phyloP scores from a whole-genome alignment of 768 basidiomycete species.

The Fomitopsis pulvina region DNA sequence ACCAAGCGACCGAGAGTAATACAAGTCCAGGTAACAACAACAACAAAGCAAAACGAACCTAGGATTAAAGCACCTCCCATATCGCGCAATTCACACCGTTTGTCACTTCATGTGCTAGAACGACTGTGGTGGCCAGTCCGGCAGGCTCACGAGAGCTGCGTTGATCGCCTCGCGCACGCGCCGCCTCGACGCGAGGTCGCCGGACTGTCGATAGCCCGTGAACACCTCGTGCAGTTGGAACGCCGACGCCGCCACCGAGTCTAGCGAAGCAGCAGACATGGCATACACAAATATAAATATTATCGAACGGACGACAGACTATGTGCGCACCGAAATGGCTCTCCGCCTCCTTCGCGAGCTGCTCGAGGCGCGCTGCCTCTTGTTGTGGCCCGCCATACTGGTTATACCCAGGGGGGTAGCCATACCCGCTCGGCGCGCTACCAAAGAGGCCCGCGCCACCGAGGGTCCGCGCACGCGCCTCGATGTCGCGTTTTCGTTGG shows the following conservation, averaged over 20 bases:
- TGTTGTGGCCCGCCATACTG: constrained; percentile 16
- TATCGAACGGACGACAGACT: background rate
- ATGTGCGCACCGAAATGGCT: constrained; percentile 21
- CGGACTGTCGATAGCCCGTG: constrained; percentile 66
- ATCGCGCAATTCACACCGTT: background rate
- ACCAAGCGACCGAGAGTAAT: no score
- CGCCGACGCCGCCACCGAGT: constrained; percentile 59
- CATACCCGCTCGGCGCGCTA: constrained; percentile 22
- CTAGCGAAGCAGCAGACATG: constrained; percentile 24
- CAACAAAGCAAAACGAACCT: background rate
- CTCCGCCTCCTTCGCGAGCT: constrained; percentile 25
- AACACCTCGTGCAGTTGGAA: constrained; percentile 78
- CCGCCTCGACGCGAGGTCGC: constrained; percentile 62
- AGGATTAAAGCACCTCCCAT: background rate
- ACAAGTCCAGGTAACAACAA: no score
- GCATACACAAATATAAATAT: background rate
- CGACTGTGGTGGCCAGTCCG: constrained; percentile 59
- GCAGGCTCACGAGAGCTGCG: constrained; percentile 62
- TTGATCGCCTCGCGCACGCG: constrained; percentile 77
- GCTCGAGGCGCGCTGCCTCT: constrained; percentile 51
- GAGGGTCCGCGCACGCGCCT: constrained; percentile 37
- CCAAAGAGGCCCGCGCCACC: constrained; percentile 35
- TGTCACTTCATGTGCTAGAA: constrained; percentile 10
- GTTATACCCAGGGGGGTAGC: constrained; percentile 7
- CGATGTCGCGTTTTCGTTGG: constrained; percentile 48